Evolutionary conservation across 768 basidiomycete species (phyloP).

Genomic region (Myochromella boudieri): DNA sequence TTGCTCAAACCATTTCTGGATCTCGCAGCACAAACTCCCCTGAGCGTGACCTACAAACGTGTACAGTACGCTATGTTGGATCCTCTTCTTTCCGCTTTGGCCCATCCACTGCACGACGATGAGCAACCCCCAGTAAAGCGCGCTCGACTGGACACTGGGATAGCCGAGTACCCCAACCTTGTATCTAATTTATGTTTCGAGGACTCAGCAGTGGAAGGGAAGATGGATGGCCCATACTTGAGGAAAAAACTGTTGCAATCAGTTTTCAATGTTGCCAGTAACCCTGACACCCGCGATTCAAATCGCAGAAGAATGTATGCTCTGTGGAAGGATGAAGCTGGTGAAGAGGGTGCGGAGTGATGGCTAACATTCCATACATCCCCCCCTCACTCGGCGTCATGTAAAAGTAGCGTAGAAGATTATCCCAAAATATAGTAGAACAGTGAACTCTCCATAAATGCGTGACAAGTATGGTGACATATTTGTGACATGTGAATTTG

Average conservation of each 20-base stretch:
- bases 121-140: conserved; percentile 48
- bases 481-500: too few relatives aligned
- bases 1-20: conserved; percentile 69
- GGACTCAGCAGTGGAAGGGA: conserved; percentile 37
- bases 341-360: conserved; percentile 35
- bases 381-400: too few relatives aligned
- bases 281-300: conserved; percentile 69
- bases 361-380: conserved; percentile 3
- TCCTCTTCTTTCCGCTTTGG: conserved; percentile 64
- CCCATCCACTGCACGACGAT: conserved; percentile 33
- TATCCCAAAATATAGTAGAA: too few relatives aligned
- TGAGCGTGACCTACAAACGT: conserved; percentile 68
- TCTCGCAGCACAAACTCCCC: conserved; percentile 68
- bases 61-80: conserved; percentile 66
- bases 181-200: conserved; percentile 54
- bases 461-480: too few relatives aligned
- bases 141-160: conserved; percentile 29
- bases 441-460: too few relatives aligned
- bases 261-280: conserved; percentile 75
- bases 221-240: conserved; percentile 34
- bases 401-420: too few relatives aligned
- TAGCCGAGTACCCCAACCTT: conserved; percentile 40
- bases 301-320: conserved; percentile 84
- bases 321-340: conserved; percentile 68
- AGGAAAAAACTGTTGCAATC: conserved; percentile 55